These are phyloP conservation scores for Trichoderma parareesei DNA, from an alignment of 495 filamentous ascomycete genomes.

Conservation along the genomic window DNA sequence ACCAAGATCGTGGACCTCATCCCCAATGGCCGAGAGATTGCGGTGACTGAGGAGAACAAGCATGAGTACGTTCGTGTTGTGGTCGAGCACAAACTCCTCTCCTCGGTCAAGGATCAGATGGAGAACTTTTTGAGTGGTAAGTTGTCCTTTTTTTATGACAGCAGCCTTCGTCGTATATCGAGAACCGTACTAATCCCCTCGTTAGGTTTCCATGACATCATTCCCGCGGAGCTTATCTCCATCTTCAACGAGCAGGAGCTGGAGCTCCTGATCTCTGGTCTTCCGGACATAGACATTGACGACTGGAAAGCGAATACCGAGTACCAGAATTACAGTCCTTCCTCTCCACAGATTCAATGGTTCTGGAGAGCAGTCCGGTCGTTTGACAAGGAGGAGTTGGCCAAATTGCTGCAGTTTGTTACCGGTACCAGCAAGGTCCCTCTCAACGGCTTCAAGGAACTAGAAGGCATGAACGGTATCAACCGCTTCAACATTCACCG, in stretches of 20 bases:
- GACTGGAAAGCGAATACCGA: slow-evolving; percentile 99
- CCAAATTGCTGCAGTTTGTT: slow-evolving; percentile 95
- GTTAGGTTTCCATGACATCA: slow-evolving; percentile 93
- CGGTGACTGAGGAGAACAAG: slow-evolving; percentile 97
- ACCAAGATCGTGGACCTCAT: slow-evolving; percentile 80
- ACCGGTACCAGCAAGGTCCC: slow-evolving; percentile 98
- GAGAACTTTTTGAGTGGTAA: slow-evolving; percentile 89
- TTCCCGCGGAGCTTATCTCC: slow-evolving; percentile 83
- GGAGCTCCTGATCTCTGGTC: slow-evolving; percentile 90
- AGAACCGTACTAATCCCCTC: background rate
- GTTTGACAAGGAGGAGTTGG: slow-evolving; percentile 97
- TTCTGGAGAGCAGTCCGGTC: slow-evolving; percentile 98
- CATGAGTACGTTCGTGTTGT: slow-evolving; percentile 90
- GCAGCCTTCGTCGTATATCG: slow-evolving; percentile 17
- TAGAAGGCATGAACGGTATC: slow-evolving; percentile 99
- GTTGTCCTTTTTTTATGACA: background rate
- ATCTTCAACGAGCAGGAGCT: slow-evolving; percentile 99
- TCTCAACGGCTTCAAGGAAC: slow-evolving; percentile 96
- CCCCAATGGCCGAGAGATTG: slow-evolving; percentile 78
- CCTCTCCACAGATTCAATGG: slow-evolving; percentile 97
- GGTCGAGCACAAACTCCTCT: slow-evolving; percentile 86
- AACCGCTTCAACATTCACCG: slow-evolving; percentile 98
- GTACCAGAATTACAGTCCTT: slow-evolving; percentile 94
- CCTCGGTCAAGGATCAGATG: slow-evolving; percentile 87
- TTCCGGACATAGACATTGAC: slow-evolving; percentile 95